A percentile compares a stretch with the other conserved stretches of the same genome.
Conservation (phyloP, 805 yeast species). For the Diddensiella transvaalensis region DNA sequence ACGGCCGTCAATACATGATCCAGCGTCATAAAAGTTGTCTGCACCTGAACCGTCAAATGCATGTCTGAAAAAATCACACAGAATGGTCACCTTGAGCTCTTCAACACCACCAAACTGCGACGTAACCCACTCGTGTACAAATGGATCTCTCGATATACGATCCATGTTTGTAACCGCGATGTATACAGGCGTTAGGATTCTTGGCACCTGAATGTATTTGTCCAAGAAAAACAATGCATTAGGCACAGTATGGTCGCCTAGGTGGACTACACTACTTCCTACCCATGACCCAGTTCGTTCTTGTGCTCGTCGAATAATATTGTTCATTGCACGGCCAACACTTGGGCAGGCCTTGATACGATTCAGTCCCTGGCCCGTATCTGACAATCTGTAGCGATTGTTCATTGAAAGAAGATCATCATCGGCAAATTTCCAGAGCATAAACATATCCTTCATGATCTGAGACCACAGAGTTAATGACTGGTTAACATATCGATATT, state of each 20-base stretch:
- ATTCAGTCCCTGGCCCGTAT: slow-evolving; percentile 80
- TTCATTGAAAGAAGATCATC: slow-evolving; percentile 57
- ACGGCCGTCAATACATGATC: slow-evolving; percentile 80
- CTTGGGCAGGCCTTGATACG: slow-evolving; percentile 72
- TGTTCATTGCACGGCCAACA: slow-evolving; percentile 66
- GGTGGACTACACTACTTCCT: slow-evolving; percentile 74
- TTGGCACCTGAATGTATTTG: slow-evolving; percentile 76
- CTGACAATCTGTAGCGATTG: slow-evolving; percentile 51
- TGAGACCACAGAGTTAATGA: slow-evolving; percentile 72
- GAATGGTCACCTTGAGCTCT: slow-evolving; percentile 44
- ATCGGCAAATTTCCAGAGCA: slow-evolving; percentile 74
- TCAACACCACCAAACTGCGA: slow-evolving; percentile 55
- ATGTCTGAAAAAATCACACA: slow-evolving; percentile 52
- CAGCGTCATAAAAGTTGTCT: slow-evolving; percentile 78
- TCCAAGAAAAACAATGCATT: slow-evolving; percentile 76
- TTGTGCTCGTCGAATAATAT: slow-evolving; percentile 63
- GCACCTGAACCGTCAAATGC: slow-evolving; percentile 81
- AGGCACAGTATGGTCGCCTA: slow-evolving; percentile 83
- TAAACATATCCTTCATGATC: slow-evolving; percentile 74
- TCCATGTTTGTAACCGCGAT: slow-evolving; percentile 54
- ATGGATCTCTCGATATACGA: slow-evolving; percentile 47
- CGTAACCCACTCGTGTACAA: slow-evolving; percentile 48
- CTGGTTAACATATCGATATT: slow-evolving; percentile 70
- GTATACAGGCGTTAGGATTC: slow-evolving; percentile 70
- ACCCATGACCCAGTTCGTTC: slow-evolving; percentile 64